Evolutionary conservation across 2,329 filamentous ascomycete genomes (phyloP).

Genomic region (Madurella mycetomatis): DNA sequence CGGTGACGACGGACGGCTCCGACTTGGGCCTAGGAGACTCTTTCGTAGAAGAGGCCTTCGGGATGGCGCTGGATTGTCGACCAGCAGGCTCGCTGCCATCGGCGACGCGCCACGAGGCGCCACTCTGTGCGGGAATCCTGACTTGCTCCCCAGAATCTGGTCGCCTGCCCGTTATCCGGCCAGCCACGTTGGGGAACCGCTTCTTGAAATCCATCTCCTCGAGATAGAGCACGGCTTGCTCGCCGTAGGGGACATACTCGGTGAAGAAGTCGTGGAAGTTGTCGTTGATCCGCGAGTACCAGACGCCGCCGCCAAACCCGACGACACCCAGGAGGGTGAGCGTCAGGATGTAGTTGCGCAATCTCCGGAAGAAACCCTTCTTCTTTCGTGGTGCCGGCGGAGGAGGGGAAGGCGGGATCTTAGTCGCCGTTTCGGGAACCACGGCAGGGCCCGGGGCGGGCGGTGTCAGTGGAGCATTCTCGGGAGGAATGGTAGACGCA

Average conservation of each 20-base stretch:
- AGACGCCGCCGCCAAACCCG: slow-evolving; percentile 82
- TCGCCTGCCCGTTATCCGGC: slow-evolving; percentile 45
- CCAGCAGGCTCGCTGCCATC: slow-evolving; percentile 53
- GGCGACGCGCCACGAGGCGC: slow-evolving; percentile 74
- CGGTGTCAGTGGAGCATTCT: slow-evolving; percentile 39
- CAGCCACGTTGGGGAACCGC: slow-evolving; percentile 59
- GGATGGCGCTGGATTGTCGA: slow-evolving; percentile 59
- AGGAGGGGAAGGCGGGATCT: slow-evolving; percentile 33
- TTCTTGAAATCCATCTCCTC: slow-evolving; percentile 92
- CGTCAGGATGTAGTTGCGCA: slow-evolving; percentile 73
- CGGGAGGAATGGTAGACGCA: slow-evolving; percentile 35
- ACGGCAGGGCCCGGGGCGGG: slow-evolving; percentile 34
- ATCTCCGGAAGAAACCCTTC: slow-evolving; percentile 65
- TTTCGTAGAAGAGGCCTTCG: slow-evolving; percentile 29
- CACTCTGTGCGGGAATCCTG: slow-evolving; percentile 79
- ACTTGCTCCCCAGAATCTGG: slow-evolving; percentile 64
- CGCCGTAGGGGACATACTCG: slow-evolving; percentile 90
- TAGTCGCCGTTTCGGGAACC: slow-evolving; percentile 27
- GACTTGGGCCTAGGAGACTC: slow-evolving; percentile 29
- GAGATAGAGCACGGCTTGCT: slow-evolving; percentile 90
- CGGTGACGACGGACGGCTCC: slow-evolving; percentile 11
- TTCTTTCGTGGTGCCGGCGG: slow-evolving; percentile 43
- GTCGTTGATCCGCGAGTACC: slow-evolving; percentile 89
- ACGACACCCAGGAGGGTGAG: slow-evolving; percentile 71
- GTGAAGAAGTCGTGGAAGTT: slow-evolving; percentile 99